Base-by-base conservation (phyloP, 176 grass and related monocot species). In the Zizania latifolia region DNA sequence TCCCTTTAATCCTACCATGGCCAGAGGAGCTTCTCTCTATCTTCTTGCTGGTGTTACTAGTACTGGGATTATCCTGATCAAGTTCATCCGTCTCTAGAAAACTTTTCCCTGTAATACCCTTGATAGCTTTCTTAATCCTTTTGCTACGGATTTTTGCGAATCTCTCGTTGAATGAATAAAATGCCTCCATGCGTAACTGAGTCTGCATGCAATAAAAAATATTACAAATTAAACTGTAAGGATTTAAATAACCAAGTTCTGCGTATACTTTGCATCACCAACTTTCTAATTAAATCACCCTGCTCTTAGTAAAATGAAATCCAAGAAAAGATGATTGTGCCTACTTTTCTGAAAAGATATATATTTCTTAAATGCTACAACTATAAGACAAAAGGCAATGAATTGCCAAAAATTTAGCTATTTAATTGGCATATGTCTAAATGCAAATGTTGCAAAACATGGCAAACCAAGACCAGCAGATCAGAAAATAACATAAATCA, bases 121-220 rank as follows among this genome's bases (percentile, higher is more conserved):
- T 94, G 75, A 98, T 83, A 73, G 94, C 94, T 87, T 94, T 93
- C 78, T 98, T 91, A 81, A 98, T 92, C 78, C 94, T 85, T 37
- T 92, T 90, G 72, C 94, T 98, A 68, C 91, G 91, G 65, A 98
- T 92, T 89, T 98, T 98, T 44, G 94, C 91, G 79, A 98, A 98
- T 80, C 91, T 92, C 88, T 98, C 94, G 5, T 98, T 98, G 84
- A 94, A 98, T 53, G 89, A 87, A 81, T 94, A 98, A 87, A 98
- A 98, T 44, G 94, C 84, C 31, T 98, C 94, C 68, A 98, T 74
- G 55, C 89, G 81, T 68, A 98, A 43, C 76, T 98, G 94, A 67
- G 94, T 94, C 94, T 98, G 86, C 59, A 93, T 75, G 57, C 41
- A 44, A 81, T 30, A 68, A 79, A 78, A 90, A 84, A 0, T 32